Evolutionary conservation across 2,329 filamentous ascomycete genomes (phyloP).

Genomic region (Hypoxylon sp.): DNA sequence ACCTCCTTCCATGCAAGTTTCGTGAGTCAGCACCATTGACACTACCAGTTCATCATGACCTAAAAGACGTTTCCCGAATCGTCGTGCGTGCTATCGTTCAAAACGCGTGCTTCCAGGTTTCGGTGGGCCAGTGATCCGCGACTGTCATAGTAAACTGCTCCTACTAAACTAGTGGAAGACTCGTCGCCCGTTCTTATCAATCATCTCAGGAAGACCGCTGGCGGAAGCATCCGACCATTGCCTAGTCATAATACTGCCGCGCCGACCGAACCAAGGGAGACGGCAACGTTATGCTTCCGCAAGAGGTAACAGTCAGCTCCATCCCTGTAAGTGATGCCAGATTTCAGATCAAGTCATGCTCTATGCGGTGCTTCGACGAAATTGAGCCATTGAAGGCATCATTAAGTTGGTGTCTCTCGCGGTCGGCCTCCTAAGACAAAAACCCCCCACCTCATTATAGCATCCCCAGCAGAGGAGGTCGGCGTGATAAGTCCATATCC

Average conservation of each 20-base stretch:
- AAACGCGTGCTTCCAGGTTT: conserved; percentile 7
- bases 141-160: conserved; percentile 1
- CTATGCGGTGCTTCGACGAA: conserved; percentile 8
- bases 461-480: conserved; percentile 56
- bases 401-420: conserved; percentile 13
- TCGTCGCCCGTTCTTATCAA: background rate
- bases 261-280: background rate
- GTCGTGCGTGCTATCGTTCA: conserved; percentile 13
- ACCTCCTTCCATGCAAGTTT: conserved; percentile 26
- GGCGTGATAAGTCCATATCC: conserved; percentile 52
- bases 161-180: conserved; percentile 13
- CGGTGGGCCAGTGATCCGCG: background rate
- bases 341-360: background rate
- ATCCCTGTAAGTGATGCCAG: conserved; percentile 3
- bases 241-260: conserved; percentile 2
- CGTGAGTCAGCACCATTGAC: conserved; percentile 12
- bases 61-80: conserved; percentile 8
- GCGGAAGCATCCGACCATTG: conserved; percentile 6
- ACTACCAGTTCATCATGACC: conserved; percentile 15
- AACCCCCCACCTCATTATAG: conserved; percentile 51
- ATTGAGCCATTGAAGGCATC: conserved; percentile 8
- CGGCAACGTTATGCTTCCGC: conserved; percentile 10
- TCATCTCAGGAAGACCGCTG: conserved; percentile 3
- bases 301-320: background rate
- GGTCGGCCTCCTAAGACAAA: conserved; percentile 24